A percentile compares a stretch with the other conserved stretches of the same genome.
Evolutionary conservation across 768 basidiomycete species (phyloP).

Genomic region (Aureoboletus auriporus): DNA sequence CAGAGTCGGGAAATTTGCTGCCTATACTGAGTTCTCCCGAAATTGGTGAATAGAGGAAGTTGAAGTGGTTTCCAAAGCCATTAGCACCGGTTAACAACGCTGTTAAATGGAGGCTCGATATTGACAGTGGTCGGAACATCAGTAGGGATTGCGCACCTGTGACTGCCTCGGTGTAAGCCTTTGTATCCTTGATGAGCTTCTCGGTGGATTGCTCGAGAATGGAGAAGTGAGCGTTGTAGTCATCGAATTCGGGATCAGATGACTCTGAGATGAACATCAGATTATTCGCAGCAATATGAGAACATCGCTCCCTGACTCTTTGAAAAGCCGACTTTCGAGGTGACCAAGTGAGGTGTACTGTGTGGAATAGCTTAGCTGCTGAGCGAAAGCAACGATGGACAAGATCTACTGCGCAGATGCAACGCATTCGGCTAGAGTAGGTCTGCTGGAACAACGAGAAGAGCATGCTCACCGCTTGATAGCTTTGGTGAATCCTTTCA

Average conservation of each 20-base stretch:
- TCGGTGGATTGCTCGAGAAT: constrained; percentile 77
- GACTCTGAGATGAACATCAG: constrained; percentile 48
- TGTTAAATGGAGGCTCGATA: constrained; percentile 20
- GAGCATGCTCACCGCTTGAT: constrained; percentile 57
- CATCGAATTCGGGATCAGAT: constrained; percentile 86
- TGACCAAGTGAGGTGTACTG: constrained; percentile 90
- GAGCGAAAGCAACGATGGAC: constrained; percentile 1
- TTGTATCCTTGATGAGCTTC: constrained; percentile 90
- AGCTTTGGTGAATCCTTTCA: constrained; percentile 84
- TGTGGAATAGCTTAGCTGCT: constrained; percentile 7
- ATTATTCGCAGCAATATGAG: not conserved
- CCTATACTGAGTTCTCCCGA: constrained; percentile 75
- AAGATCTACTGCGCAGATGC: constrained; percentile 6
- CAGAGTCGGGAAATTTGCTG: constrained; percentile 73
- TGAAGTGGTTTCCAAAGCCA: constrained; percentile 61
- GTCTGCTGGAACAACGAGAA: not conserved
- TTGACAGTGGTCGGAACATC: not conserved
- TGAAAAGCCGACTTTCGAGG: constrained; percentile 82
- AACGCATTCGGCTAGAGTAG: not conserved
- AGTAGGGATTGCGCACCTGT: constrained; percentile 39
- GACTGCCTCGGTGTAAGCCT: constrained; percentile 81
- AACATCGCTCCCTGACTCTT: constrained; percentile 65
- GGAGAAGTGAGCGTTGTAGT: constrained; percentile 74
- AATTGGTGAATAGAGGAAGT: constrained; percentile 60
- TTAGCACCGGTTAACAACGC: constrained; percentile 66